Percentiles rank a stretch among this genome's conserved stretches.
phyloP scores from a whole-genome alignment of 2,329 filamentous ascomycete genomes.

The Cladophialophora chaetospira region DNA sequence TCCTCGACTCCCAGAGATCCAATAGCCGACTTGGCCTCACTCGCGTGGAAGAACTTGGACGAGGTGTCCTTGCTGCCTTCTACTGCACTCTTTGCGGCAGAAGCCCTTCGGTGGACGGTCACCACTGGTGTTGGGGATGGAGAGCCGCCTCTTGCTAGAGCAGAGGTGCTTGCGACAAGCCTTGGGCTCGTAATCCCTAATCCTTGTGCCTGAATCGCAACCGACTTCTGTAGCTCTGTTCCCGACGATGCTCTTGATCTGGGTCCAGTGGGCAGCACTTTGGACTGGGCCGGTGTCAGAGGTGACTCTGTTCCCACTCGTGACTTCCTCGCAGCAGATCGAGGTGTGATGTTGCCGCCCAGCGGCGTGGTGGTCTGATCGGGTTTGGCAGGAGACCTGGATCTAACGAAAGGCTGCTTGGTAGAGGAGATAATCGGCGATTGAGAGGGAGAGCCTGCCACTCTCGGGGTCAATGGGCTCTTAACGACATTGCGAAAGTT shows the following conservation, averaged over 20 bases:
- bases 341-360: conserved; percentile 72
- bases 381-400: conserved; percentile 28
- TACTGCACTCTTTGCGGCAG: conserved; percentile 42
- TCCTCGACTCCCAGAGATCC: conserved; percentile 41
- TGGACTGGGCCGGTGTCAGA: conserved; percentile 51
- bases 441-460: conserved; percentile 49
- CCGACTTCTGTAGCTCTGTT: conserved; percentile 32
- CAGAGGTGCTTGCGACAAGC: conserved; percentile 17
- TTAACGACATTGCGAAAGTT: conserved; percentile 59
- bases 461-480: conserved; percentile 61
- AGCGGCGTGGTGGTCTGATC: conserved; percentile 59
- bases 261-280: conserved; percentile 10
- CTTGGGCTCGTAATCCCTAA: conserved; percentile 21
- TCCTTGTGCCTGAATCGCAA: conserved; percentile 8
- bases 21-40: conserved; percentile 64
- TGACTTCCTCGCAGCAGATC: conserved; percentile 72
- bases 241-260: conserved; percentile 11
- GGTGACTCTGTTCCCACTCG: conserved; percentile 66
- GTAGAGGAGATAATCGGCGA: conserved; percentile 38
- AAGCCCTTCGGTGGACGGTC: conserved; percentile 32
- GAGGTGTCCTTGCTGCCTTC: conserved; percentile 38
- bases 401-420: conserved; percentile 24
- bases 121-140: conserved; percentile 16
- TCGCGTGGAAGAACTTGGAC: conserved; percentile 89
- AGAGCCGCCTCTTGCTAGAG: conserved; percentile 11